Base-by-base conservation (phyloP, 2,329 filamentous ascomycete species). In the Botrytis cinerea region DNA sequence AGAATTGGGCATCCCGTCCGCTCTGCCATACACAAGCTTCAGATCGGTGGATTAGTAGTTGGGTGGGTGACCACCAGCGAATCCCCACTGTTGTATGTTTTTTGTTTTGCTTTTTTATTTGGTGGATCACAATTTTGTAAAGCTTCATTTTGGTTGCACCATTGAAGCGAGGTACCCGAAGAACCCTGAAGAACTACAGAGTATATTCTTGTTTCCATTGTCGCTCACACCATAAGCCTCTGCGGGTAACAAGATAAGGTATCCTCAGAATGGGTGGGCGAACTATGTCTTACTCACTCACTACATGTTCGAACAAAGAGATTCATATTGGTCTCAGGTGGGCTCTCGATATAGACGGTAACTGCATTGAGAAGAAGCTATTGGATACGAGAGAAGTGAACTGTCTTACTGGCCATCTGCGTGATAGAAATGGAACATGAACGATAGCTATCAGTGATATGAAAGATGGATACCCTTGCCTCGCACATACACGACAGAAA, bases 1-100 rank as follows among this genome's bases (percentile, higher is more conserved):
- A 62, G 60, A 62, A 62, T 62, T 62, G 60, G 60, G 60, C 60
- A 62, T 62, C 60, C 60, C 63, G 45, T 66, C 63, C 63, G 63
- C 63, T 66, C 63, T 66, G 63, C 63, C 63, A 66, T 51, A 66
- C 45, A 66, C 63, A 66, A 66, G n/a, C n/a, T 64, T 64, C 60
- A 62, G 60, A 62, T 62, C 60, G 60, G 60, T 62, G 38, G 60
- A 62, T 62, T 62, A 62, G 60, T 62, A 62, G 60, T 62, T 62
- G 60, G 60, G 60, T 62, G 60, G 60, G 60, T 38, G 32, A 66
- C 63, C 43, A 48, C 28, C 63, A 62, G 60, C 60, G 38, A 62
- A 62, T 62, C 60, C 60, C 60, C 38, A 43, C 60, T 62, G 60
- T 43, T 62, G 60, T 62, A 62, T 43, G 60, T 62, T n/a, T 8